Evolutionary conservation across 345 rosid species (phyloP), one percentile per base, ranked within the genome.

Genomic region (Sapria himalayana): DNA sequence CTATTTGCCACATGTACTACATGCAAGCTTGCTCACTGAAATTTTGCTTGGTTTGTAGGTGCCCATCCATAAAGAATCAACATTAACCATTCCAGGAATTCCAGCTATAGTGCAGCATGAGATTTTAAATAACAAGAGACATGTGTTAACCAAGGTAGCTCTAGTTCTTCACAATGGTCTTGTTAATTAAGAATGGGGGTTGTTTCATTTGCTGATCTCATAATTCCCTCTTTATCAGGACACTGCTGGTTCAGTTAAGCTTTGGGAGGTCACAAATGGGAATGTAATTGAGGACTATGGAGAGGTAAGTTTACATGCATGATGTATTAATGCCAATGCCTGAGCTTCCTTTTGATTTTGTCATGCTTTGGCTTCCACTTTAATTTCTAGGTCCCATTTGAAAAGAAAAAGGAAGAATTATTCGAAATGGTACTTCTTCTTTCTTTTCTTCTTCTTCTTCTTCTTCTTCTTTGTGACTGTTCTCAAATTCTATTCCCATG

Each of bases 101-200:
- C 85, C 94, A 18, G 92, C 85, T 33, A 73, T 91, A 29, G 89
- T 75, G 51, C 84, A 91, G 59, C 93, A 91, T 77, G 96, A 77
- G 66, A 73, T 91, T 61, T 65, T 84, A 66, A 91, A 84, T 57
- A 75, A 91, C 44, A 70, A 81, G 76, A 77, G 92, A 64, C 96
- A 91, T 66, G 78, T 91, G 40, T 67, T 91, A 67, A 84, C 99
- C 3, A 84, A 84, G 99, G 99, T 84, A 51, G 50, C 46, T 24
- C 19, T 43, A 10, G 17, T 36, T 27, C 9, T 39, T 34, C 46
- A 21, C 11, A 34, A n/a, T n/a, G n/a, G n/a, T n/a, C n/a, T n/a
- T n/a, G n/a, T n/a, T n/a, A n/a, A n/a, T n/a, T n/a, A n/a, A n/a
- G n/a, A n/a, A n/a, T n/a, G n/a, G n/a, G n/a, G n/a, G n/a, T n/a